These are phyloP conservation scores for Thelonectria discophora DNA, from an alignment of 2,329 filamentous ascomycete genomes.

Conservation along the genomic window DNA sequence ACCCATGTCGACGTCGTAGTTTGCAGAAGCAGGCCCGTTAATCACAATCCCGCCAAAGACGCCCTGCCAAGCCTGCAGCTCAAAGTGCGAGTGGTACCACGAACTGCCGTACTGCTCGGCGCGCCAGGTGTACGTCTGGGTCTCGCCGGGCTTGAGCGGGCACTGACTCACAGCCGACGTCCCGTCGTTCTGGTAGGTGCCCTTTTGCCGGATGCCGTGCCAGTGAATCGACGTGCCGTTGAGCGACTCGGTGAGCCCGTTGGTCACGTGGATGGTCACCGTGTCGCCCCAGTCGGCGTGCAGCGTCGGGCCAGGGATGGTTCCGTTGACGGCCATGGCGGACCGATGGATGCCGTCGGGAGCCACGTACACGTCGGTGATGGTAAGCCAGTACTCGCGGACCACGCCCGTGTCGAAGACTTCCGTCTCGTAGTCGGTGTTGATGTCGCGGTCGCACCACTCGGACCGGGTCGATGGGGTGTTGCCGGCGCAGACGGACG, in stretches of 20 bases:
- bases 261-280: conserved; percentile 64
- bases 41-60: conserved; percentile 49
- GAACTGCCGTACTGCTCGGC: conserved; percentile 28
- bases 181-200: conserved; percentile 65
- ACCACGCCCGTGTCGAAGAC: conserved; percentile 59
- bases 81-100: conserved; percentile 36
- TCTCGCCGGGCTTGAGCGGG: conserved; percentile 59
- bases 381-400: conserved; percentile 58
- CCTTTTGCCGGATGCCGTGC: conserved; percentile 68
- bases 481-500: conserved; percentile 32
- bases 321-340: conserved; percentile 62
- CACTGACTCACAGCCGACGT: conserved; percentile 61
- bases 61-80: conserved; percentile 33
- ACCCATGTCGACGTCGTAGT: conserved; percentile 72
- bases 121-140: conserved; percentile 42
- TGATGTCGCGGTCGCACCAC: conserved; percentile 60
- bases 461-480: conserved; percentile 43
- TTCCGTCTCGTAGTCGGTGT: conserved; percentile 55
- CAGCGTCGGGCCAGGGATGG: conserved; percentile 68
- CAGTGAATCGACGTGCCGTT: conserved; percentile 72
- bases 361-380: conserved; percentile 50
- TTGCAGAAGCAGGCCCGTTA: conserved; percentile 64
- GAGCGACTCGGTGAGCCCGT: conserved; percentile 48
- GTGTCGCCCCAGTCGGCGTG: conserved; percentile 61
- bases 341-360: conserved; percentile 57